Evolutionary conservation across 2,329 filamentous ascomycete species (phyloP).

Genomic region (Sclerotinia spermophila): DNA sequence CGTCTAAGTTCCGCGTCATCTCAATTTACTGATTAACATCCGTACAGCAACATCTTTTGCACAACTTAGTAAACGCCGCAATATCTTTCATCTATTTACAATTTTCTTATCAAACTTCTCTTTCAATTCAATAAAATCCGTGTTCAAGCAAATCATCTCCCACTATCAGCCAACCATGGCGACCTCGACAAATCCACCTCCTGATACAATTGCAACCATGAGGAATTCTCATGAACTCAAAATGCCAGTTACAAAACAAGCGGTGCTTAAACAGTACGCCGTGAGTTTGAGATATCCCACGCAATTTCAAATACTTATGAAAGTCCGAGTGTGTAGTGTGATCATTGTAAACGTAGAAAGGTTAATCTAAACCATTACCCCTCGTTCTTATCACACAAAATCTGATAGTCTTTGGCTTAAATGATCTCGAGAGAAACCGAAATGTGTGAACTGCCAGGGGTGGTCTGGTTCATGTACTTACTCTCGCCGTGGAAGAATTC

Average conservation of each 20-base stretch:
- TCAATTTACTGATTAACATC: not conserved
- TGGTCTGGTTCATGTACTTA: slow-evolving; percentile 21
- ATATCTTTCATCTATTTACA: not conserved
- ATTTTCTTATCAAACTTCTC: not conserved
- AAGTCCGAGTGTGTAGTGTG: not conserved
- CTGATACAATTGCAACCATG: not conserved
- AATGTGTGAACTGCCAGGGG: slow-evolving; percentile 20
- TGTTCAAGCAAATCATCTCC: not conserved
- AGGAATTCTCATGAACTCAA: not conserved
- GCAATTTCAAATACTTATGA: not conserved
- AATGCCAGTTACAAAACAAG: not conserved
- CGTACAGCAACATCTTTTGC: not conserved
- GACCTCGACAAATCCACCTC: not conserved
- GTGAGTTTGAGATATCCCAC: not conserved
- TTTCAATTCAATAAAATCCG: not conserved
- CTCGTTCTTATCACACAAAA: not conserved
- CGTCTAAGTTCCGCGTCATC: not conserved
- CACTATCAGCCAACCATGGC: not conserved
- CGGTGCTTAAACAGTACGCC: not conserved
- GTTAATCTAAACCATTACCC: not conserved
- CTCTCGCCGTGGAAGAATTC: slow-evolving; percentile 20
- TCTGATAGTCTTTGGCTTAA: not conserved
- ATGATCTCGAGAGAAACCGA: slow-evolving; percentile 23
- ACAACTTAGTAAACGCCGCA: not conserved
- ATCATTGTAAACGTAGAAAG: slow-evolving; percentile 6